Evolutionary conservation across 768 basidiomycete species (phyloP), one percentile per base, ranked within the genome.

Genomic region (Tricholoma sp.): DNA sequence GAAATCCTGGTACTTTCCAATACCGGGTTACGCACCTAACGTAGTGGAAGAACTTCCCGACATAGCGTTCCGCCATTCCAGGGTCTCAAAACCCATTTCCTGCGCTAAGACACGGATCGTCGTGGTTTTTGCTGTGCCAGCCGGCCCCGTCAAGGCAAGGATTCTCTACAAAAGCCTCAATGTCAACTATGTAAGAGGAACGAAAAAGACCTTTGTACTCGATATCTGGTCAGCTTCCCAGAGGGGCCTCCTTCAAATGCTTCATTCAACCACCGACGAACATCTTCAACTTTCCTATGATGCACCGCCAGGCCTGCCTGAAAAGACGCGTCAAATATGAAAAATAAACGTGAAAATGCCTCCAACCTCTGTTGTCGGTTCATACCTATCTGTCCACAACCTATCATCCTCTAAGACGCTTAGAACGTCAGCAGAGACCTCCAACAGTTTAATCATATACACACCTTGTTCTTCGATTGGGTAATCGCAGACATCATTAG

Each of bases 121-220:
- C 0, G 94, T 81, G 0, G 96, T 97, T 75, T 99, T 99, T 0
- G 84, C 96, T 0, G 85, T 83, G 1, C 96, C 96, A 7, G 96
- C 86, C 0, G 93, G 91, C 1, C 96, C 96, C 2, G 90, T 89
- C 10, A 99, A 72, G 0, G 83, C 83, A 6, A 98, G 80, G 29
- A 99, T 84, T 47, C 94, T 80, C 91, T 98, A 55, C 3, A 24
- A 54, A 36, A 31, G 0, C 9, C 20, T 48, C 48, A 20, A 18
- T n/a, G 29, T 36, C 24, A 32, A 34, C 15, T 4, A 10, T 12
- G 11, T 17, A n/a, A 4, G 45, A 44, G 58, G 24, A n/a, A 33
- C 42, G 33, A 36, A 6, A 51, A 18, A 32, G n/a, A 33, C 47
- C 3, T 76, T 24, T 84, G 36, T 59, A 93, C 92, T 18, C 91